Evolutionary conservation across 257 asterid genomes (phyloP).

Genomic region (Solanum sparsipilum): DNA sequence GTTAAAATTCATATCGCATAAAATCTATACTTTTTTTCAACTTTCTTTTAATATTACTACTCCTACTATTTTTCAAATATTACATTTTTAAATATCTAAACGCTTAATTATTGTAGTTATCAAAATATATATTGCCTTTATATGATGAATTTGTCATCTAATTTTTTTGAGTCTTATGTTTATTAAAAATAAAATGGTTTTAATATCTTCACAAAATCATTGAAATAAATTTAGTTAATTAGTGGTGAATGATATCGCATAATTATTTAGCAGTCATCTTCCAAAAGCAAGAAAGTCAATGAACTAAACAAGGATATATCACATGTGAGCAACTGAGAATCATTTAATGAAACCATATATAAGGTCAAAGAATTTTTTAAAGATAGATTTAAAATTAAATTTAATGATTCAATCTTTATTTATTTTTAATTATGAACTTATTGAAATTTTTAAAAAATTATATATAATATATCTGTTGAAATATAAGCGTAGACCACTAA

Average conservation of each 20-base stretch:
- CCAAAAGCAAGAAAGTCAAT: background rate
- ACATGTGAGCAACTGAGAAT: background rate
- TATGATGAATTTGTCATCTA: background rate
- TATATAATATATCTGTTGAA: background rate
- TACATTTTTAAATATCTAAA: background rate
- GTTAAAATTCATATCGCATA: no score
- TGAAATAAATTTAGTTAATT: background rate
- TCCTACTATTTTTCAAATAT: background rate
- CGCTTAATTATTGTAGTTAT: background rate
- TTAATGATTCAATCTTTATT: background rate
- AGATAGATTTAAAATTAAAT: background rate
- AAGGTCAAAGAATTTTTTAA: background rate
- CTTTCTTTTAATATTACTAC: no score
- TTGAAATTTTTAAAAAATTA: background rate
- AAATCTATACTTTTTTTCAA: background rate
- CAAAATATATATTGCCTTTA: background rate
- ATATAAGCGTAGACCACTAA: background rate
- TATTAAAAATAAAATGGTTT: background rate
- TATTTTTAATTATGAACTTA: background rate
- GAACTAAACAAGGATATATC: background rate
- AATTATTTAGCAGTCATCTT: background rate
- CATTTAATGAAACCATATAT: background rate
- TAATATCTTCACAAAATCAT: background rate
- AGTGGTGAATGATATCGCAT: background rate
- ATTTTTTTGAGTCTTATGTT: background rate